Conservation (phyloP, 257 asterid genomes). For the Nicotiana sylvestris region DNA sequence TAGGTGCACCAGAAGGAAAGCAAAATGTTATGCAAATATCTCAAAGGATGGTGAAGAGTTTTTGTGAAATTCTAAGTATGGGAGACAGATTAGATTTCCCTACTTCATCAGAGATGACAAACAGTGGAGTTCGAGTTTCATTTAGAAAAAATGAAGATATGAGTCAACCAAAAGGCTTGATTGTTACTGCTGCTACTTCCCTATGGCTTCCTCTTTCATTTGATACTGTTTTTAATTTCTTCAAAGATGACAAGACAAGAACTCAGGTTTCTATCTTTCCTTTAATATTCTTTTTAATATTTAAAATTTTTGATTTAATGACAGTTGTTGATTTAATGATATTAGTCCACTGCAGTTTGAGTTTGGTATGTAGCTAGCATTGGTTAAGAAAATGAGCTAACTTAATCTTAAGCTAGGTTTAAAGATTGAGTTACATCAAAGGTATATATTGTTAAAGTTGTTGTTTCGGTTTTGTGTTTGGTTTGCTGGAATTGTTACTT, state of each 20-base stretch:
- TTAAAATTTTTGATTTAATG: not conserved
- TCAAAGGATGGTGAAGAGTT: constrained; percentile 59
- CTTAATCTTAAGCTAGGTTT: no score
- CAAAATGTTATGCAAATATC: constrained; percentile 50
- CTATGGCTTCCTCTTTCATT: constrained; percentile 49
- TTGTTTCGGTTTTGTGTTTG: no score
- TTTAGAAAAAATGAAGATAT: constrained; percentile 26
- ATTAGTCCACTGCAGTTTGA: not conserved
- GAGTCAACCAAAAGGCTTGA: constrained; percentile 38
- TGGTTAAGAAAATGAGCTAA: not conserved
- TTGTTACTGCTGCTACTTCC: constrained; percentile 56
- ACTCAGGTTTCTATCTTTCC: constrained; percentile 29
- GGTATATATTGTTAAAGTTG: no score
- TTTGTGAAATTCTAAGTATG: constrained; percentile 45
- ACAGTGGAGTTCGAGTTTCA: constrained; percentile 45
- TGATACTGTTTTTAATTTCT: constrained; percentile 45
- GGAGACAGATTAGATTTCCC: constrained; percentile 37
- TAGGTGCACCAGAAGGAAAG: constrained; percentile 38
- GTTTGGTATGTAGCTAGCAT: not conserved
- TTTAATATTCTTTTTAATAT: not conserved
- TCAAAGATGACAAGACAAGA: constrained; percentile 50
- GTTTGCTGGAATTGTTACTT: no score
- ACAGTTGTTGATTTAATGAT: no score
- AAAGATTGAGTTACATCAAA: no score
- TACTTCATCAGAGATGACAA: constrained; percentile 25